Evolutionary conservation across 1,284 basidiomycete genomes (phyloP).

Genomic region (Trichosporon sp.): DNA sequence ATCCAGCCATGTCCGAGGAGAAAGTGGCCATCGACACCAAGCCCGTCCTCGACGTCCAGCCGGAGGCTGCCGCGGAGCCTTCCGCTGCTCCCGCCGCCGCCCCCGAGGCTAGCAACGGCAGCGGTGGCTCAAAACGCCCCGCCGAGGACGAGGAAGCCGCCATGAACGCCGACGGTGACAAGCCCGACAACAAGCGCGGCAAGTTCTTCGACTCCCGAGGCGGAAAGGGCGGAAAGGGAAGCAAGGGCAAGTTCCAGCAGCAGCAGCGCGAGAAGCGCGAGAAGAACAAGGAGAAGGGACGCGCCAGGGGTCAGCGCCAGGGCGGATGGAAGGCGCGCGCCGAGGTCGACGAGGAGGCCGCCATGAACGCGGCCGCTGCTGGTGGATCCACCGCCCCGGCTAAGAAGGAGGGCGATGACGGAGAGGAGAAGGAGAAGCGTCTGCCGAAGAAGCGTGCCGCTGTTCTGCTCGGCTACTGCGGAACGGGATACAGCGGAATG

Average conservation of each 20-base stretch:
- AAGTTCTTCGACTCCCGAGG: slow-evolving; percentile 14
- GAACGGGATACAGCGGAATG: slow-evolving; percentile 79
- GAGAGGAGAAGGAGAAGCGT: slow-evolving; percentile 44
- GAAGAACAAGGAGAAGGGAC: slow-evolving; percentile 26
- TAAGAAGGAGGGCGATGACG: slow-evolving; percentile 25
- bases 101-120: neutral
- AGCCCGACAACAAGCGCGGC: slow-evolving; percentile 2
- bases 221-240: slow-evolving; percentile 15
- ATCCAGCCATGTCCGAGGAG: slow-evolving; percentile 26
- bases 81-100: slow-evolving; percentile 1
- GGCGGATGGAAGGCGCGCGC: slow-evolving; percentile 11
- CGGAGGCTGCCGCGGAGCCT: neutral
- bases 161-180: slow-evolving; percentile 23
- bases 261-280: slow-evolving; percentile 10
- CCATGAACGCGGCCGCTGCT: slow-evolving; percentile 13
- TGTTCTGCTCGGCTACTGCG: slow-evolving; percentile 61
- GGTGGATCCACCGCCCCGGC: neutral
- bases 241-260: slow-evolving; percentile 5
- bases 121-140: neutral
- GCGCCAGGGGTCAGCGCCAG: slow-evolving; percentile 14
- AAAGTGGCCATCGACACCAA: neutral
- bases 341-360: slow-evolving; percentile 25
- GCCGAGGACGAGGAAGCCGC: slow-evolving; percentile 28
- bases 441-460: slow-evolving; percentile 63
- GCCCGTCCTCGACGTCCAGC: neutral